Evolutionary conservation across 2,329 filamentous ascomycete species (phyloP), one percentile per base, ranked within the genome.

Genomic region (Pezicula radicicola): DNA sequence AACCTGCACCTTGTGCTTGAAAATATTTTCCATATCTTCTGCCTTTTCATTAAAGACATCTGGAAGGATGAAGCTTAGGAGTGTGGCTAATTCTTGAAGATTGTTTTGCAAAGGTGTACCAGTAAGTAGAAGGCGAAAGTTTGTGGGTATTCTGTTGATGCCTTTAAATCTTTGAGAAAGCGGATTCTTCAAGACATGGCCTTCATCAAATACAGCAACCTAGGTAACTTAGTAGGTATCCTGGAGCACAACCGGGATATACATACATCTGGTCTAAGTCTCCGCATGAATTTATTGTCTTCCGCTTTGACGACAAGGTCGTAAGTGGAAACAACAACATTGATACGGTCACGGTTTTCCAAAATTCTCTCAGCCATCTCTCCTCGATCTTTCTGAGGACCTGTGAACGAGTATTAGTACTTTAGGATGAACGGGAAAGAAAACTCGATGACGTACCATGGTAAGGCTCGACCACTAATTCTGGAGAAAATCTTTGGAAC

Each of bases 71-170:
- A 99, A 97, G n/a, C 87, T 90, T 12, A 99, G 80, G 13, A 99
- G 81, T 2, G 91, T 89, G 39, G 91, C 87, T 63, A 99, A 83
- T 71, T 99, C 94, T 65, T 93, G 87, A 18, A 99, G 76, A 67
- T 97, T 97, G 72, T 99, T 95, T 68, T 95, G 90, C 2, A 99
- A 79, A 0, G 94, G 94, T 0, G 94, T 99, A 40, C 94, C 94
- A 27, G 87, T 90, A 25, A 99, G 80, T 4, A 99, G 78, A 47
- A 99, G 80, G 55, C 91, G 85, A 78, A 94, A 97, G n/a, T 83
- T 74, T 0, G 91, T 86, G 0, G 80, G 81, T 49, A 99, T 91
- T 35, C 82, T 80, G 63, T 89, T 84, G 48, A 97, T 76, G 54
- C 89, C 86, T 62, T 84, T 81, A 69, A 97, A 97, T 6, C 90